A percentile compares a stretch with the other conserved stretches of the same genome.
Conservation (phyloP, 495 filamentous ascomycete genomes). For the Penicillium chermesinum region DNA sequence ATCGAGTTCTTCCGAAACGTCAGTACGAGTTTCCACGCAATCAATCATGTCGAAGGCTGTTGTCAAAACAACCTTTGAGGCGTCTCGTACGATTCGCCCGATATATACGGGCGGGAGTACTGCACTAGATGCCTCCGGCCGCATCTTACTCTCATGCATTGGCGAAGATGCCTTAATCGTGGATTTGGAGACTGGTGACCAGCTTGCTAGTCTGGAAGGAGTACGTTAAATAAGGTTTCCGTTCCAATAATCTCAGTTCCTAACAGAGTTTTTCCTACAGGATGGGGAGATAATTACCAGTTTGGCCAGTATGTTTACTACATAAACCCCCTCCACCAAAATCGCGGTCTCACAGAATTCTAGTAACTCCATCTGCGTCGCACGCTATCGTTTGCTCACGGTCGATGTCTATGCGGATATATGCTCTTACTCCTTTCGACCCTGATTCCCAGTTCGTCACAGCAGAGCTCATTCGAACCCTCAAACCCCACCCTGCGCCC, state of each 20-base stretch:
- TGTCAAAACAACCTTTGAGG: slow-evolving; percentile 82
- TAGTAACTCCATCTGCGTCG: slow-evolving; percentile 81
- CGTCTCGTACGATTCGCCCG: slow-evolving; percentile 74
- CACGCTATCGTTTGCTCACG: slow-evolving; percentile 88
- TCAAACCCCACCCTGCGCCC: slow-evolving; percentile 87
- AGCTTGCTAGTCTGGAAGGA: slow-evolving; percentile 83
- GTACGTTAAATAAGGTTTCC: too few species aligned
- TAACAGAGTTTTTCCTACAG: slow-evolving; percentile 39
- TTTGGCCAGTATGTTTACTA: slow-evolving; percentile 62
- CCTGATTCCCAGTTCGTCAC: slow-evolving; percentile 50
- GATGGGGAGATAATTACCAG: slow-evolving; percentile 92
- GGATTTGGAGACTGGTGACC: slow-evolving; percentile 74
- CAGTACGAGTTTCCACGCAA: slow-evolving; percentile 11
- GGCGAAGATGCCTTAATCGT: slow-evolving; percentile 87
- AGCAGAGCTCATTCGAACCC: slow-evolving; percentile 63
- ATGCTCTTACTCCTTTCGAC: slow-evolving; percentile 59
- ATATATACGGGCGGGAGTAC: slow-evolving; percentile 91
- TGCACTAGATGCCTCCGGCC: slow-evolving; percentile 73
- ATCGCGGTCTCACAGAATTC: slow-evolving; percentile 7
- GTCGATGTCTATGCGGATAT: slow-evolving; percentile 90
- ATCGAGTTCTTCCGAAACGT: slow-evolving; percentile 6
- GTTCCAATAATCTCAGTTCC: slow-evolving; percentile 11
- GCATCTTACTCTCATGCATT: slow-evolving; percentile 77
- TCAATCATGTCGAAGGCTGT: slow-evolving; percentile 44
- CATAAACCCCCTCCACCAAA: not conserved